phyloP scores from a whole-genome alignment of 805 yeast species.

The Candida taoyuanica region DNA sequence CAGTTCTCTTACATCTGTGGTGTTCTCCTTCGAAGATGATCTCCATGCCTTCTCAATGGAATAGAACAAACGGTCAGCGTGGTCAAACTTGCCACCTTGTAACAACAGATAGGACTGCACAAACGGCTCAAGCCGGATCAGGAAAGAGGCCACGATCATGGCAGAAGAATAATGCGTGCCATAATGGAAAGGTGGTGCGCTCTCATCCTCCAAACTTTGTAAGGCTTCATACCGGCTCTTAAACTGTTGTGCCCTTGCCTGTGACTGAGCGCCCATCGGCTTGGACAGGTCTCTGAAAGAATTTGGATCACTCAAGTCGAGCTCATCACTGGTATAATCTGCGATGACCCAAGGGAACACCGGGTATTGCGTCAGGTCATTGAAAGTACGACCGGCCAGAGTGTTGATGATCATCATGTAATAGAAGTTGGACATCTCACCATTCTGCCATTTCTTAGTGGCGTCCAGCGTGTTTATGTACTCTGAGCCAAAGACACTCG shows the following conservation, averaged over 20 bases:
- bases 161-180: constrained; percentile 94
- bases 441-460: constrained; percentile 69
- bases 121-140: constrained; percentile 75
- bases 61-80: constrained; percentile 76
- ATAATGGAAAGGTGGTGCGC: constrained; percentile 78
- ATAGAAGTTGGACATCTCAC: constrained; percentile 78
- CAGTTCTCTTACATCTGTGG: constrained; percentile 84
- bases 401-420: constrained; percentile 78
- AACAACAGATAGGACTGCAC: constrained; percentile 71
- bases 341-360: constrained; percentile 90
- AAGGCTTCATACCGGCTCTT: constrained; percentile 70
- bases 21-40: constrained; percentile 72
- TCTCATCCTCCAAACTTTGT: constrained; percentile 50
- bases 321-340: constrained; percentile 65
- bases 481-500: constrained; percentile 41
- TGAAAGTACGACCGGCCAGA: constrained; percentile 82
- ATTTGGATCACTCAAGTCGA: constrained; percentile 60
- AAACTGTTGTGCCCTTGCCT: constrained; percentile 55
- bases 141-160: constrained; percentile 81
- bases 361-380: constrained; percentile 87
- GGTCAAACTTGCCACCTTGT: constrained; percentile 88
- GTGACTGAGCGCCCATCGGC: constrained; percentile 88
- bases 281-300: constrained; percentile 72
- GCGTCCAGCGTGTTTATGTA: constrained; percentile 37
- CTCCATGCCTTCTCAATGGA: constrained; percentile 76